These are phyloP conservation scores for Aspergillus bertholletiae DNA, from an alignment of 495 filamentous ascomycete genomes.

Conservation along the genomic window DNA sequence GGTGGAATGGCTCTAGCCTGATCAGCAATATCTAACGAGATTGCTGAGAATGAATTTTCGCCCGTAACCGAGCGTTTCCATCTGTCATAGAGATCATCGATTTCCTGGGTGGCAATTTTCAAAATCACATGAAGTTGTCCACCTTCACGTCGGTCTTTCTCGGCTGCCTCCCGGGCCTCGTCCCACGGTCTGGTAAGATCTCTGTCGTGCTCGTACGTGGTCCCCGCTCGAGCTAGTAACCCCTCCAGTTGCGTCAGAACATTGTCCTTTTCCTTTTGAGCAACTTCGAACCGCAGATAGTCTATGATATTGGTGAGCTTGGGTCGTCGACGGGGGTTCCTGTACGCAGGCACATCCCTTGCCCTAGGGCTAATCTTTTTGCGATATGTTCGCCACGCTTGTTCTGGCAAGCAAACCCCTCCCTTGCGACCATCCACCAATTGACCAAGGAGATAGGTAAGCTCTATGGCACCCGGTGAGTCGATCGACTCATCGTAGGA, in stretches of 20 bases:
- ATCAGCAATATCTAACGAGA: conserved; percentile 21
- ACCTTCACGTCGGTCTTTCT: conserved; percentile 18
- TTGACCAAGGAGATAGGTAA: conserved; percentile 69
- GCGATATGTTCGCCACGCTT: conserved; percentile 51
- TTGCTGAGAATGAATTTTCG: conserved; percentile 18
- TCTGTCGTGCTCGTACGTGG: conserved; percentile 34
- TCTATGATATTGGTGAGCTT: conserved; percentile 62
- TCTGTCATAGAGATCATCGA: conserved; percentile 12
- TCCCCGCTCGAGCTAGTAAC: conserved; percentile 27
- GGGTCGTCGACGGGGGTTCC: conserved; percentile 34
- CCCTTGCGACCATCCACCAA: conserved; percentile 82
- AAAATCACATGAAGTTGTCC: conserved; percentile 28
- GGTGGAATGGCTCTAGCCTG: conserved; percentile 17
- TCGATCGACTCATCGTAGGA: conserved; percentile 63
- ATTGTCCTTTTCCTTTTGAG: conserved; percentile 45
- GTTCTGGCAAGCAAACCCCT: conserved; percentile 59
- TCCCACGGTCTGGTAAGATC: conserved; percentile 46
- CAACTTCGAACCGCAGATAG: conserved; percentile 63
- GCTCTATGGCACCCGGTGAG: conserved; percentile 48
- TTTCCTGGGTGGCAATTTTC: conserved; percentile 2
- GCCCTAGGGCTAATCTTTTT: conserved; percentile 33
- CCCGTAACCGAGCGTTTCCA: conserved; percentile 15
- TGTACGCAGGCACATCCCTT: conserved; percentile 32
- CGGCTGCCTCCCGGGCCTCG: conserved; percentile 27
- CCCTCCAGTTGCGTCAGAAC: conserved; percentile 47